These are phyloP conservation scores for Bathelium albidoporum DNA, from an alignment of 495 filamentous ascomycete species.

Conservation along the genomic window DNA sequence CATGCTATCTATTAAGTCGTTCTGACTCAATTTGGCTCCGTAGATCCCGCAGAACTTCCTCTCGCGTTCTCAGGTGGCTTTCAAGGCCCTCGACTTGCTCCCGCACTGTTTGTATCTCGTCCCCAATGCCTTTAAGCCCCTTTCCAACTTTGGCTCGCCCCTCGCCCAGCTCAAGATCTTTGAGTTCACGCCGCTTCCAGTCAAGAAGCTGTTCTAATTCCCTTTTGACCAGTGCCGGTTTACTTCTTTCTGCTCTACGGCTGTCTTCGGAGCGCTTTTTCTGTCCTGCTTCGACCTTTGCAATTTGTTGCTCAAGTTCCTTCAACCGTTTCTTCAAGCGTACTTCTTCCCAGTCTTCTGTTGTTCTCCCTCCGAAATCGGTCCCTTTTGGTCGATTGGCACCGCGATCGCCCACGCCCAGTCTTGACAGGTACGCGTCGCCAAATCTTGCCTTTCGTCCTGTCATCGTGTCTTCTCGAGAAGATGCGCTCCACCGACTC, in stretches of 20 bases:
- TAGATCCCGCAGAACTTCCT: constrained; percentile 46
- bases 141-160: constrained; percentile 26
- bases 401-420: constrained; percentile 73
- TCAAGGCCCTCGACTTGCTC: constrained; percentile 39
- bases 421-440: constrained; percentile 83
- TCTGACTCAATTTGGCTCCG: constrained; percentile 51
- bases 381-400: constrained; percentile 63
- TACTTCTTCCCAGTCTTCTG: constrained; percentile 93
- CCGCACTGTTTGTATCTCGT: constrained; percentile 34
- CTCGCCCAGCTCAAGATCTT: constrained; percentile 36
- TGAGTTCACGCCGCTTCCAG: constrained; percentile 58
- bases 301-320: constrained; percentile 76
- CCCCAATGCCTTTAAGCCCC: constrained; percentile 41
- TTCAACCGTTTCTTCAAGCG: constrained; percentile 80
- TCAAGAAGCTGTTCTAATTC: constrained; percentile 86
- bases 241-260: constrained; percentile 48
- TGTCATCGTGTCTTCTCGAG: constrained; percentile 60
- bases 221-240: constrained; percentile 79
- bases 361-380: constrained; percentile 61
- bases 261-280: constrained; percentile 39
- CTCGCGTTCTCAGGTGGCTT: constrained; percentile 30
- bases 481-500: constrained; percentile 36
- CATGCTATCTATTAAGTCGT: constrained; percentile 12
- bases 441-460: constrained; percentile 92
- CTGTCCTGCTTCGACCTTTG: constrained; percentile 59